Evolutionary conservation across 495 filamentous ascomycete genomes (phyloP).

Genomic region (Talaromyces adpressus): DNA sequence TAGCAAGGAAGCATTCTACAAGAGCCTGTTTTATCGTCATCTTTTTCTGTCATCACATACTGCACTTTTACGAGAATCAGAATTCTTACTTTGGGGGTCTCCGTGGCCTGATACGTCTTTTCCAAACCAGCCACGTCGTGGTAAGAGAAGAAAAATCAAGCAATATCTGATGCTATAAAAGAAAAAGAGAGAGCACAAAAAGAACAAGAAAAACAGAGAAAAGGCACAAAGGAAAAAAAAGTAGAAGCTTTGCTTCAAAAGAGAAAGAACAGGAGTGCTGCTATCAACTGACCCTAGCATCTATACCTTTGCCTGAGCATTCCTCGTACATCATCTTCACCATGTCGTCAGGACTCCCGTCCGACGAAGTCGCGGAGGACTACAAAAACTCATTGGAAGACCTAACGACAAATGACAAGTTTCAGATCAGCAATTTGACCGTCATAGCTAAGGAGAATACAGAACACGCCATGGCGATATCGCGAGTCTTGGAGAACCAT

Average conservation of each 20-base stretch:
- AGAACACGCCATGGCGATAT: slow-evolving; percentile 86
- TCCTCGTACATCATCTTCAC: slow-evolving; percentile 20
- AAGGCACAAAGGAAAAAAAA: slow-evolving; percentile 11
- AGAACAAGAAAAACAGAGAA: slow-evolving; percentile 11
- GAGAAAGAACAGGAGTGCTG: slow-evolving; percentile 3
- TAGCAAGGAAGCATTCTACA: slow-evolving; percentile 50
- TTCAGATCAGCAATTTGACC: slow-evolving; percentile 91
- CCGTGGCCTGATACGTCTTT: slow-evolving; percentile 4
- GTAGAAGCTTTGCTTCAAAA: slow-evolving; percentile 6
- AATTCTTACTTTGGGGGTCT: slow-evolving; percentile 8
- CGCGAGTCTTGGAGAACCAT: slow-evolving; percentile 80
- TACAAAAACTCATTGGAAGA: slow-evolving; percentile 91
- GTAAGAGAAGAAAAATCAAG: not conserved
- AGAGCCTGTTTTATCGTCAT: slow-evolving; percentile 30
- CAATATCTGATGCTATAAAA: slow-evolving; percentile 9
- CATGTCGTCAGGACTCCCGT: slow-evolving; percentile 68
- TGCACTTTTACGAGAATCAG: slow-evolving; percentile 23
- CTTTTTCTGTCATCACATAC: slow-evolving; percentile 21
- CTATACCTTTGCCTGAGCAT: slow-evolving; percentile 2
- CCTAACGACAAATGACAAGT: slow-evolving; percentile 77
- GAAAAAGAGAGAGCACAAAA: slow-evolving; percentile 12
- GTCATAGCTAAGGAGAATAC: slow-evolving; percentile 96
- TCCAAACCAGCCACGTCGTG: not conserved
- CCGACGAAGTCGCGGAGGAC: slow-evolving; percentile 89
- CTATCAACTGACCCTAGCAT: slow-evolving; percentile 10